Base-by-base conservation (phyloP, 176 grass and related monocot species). In the Leersia perrieri region DNA sequence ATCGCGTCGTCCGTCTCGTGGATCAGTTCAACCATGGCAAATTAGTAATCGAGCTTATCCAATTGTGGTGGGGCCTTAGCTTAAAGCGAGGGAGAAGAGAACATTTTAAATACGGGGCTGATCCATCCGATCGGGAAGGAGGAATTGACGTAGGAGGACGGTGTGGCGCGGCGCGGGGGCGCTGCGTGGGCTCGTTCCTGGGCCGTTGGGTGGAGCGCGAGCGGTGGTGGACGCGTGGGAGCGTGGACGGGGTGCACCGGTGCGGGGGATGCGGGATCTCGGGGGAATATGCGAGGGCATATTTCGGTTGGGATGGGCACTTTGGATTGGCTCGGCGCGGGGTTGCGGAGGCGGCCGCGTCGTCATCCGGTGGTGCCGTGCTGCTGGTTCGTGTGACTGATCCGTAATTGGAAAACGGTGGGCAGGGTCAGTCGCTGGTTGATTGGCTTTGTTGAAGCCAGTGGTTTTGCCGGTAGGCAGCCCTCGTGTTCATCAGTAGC, bases 261-360 rank as follows among this genome's bases (percentile, higher is more conserved):
- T 26, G 28, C 60, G 36, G 68, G 44, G 29, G 68, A 70, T 60
- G 63, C 80, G 80, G 80, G 67, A 80, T 92, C 79, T 68, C 38
- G 60, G 60, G 28, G 34, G 90, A 72, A 89, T 92, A 92, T 89
- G 72, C 90, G 61, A 29, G 33, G 39, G 83, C 28, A 78, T 83
- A 83, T 83, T 77, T 80, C 32, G 34, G 76, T 80, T 81, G 71
- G 38, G 44, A 72, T 2, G 70, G 11, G 18, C 1, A n/a, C 35
- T 3, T 7, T 27, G 33, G 60, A 58, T 60, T 76, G 83, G 41
- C 33, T 29, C 53, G 62, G 49, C 41, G 39, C 73, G 75, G 58
- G 11, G 79, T 23, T 25, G 66, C 33, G 33, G 20, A 45, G 77
- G 77, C 70, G 80, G 66, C 33, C 40, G 78, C 26, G 20, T 23